Evolutionary conservation across 208 protist genomes (phyloP).

Genomic region (Leishmania aethiopica): DNA sequence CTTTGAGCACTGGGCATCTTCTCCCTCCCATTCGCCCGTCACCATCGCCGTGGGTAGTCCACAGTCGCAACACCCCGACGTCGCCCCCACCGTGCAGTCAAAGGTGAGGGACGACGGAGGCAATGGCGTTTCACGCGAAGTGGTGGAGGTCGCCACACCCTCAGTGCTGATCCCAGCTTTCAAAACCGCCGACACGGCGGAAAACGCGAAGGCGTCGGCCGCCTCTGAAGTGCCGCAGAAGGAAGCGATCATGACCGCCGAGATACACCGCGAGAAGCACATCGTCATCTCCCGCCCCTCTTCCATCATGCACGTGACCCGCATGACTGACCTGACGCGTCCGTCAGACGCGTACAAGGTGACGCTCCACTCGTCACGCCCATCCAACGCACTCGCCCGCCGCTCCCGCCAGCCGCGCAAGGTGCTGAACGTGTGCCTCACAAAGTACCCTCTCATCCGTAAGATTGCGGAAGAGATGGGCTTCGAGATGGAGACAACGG

Average conservation of each 20-base stretch:
- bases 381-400: conserved; percentile 27
- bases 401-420: conserved; percentile 51
- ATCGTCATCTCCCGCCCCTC: conserved; percentile 28
- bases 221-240: neutral
- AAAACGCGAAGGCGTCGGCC: neutral
- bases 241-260: conserved; percentile 3
- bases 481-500: conserved; percentile 74
- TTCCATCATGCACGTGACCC: conserved; percentile 11
- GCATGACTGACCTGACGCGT: conserved; percentile 46
- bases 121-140: neutral
- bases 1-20: neutral
- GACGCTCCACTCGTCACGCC: conserved; percentile 27
- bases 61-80: neutral
- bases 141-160: neutral
- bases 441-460: conserved; percentile 87
- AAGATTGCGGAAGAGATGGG: conserved; percentile 70
- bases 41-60: neutral
- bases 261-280: conserved; percentile 14
- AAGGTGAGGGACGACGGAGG: neutral
- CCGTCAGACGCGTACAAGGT: conserved; percentile 53
- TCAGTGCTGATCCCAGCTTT: neutral
- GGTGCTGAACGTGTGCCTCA: conserved; percentile 71
- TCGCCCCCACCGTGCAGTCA: neutral
- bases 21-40: neutral
- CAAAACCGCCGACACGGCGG: neutral